Evolutionary conservation across 768 basidiomycete species (phyloP).

Genomic region (Lentinula detonsa): DNA sequence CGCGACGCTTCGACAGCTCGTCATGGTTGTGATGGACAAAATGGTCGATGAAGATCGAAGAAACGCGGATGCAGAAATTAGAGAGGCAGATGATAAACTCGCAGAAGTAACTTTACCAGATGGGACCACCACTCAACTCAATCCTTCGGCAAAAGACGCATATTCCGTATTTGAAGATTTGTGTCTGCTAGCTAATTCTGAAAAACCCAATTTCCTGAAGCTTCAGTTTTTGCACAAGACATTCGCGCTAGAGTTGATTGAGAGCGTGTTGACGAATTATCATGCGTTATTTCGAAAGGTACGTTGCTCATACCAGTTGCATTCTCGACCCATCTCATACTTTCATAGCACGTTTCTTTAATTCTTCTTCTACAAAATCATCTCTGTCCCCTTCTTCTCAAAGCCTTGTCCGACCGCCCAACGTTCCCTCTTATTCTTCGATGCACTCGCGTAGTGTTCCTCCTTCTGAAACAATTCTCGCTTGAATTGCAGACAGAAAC

Average conservation of each 20-base stretch:
- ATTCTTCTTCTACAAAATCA: conserved; percentile 84
- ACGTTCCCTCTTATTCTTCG: conserved; percentile 83
- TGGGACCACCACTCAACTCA: conserved; percentile 54
- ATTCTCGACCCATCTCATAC: not conserved
- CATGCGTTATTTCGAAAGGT: conserved; percentile 82
- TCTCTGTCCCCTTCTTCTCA: conserved; percentile 85
- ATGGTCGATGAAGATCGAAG: conserved; percentile 71
- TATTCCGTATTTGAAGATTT: conserved; percentile 90
- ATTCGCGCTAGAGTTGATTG: conserved; percentile 94
- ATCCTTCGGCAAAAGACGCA: conserved; percentile 77
- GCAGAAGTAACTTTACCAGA: conserved; percentile 58
- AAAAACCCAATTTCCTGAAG: conserved; percentile 76
- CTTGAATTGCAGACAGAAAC: conserved; percentile 74
- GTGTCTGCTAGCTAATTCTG: conserved; percentile 79
- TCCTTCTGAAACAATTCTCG: conserved; percentile 88
- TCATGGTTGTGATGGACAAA: conserved; percentile 98
- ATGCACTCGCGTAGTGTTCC: conserved; percentile 88
- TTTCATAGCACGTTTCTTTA: conserved; percentile 67
- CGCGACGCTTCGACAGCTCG: conserved; percentile 89
- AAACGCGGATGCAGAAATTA: conserved; percentile 23
- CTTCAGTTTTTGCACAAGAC: conserved; percentile 84
- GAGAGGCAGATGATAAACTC: conserved; percentile 16
- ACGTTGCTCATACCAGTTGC: conserved; percentile 9
- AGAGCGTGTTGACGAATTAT: conserved; percentile 93
- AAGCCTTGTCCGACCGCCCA: conserved; percentile 75